A percentile compares a stretch with the other conserved stretches of the same genome.
Conservation (phyloP, 768 basidiomycete genomes). For the Pleurotus platypus region DNA sequence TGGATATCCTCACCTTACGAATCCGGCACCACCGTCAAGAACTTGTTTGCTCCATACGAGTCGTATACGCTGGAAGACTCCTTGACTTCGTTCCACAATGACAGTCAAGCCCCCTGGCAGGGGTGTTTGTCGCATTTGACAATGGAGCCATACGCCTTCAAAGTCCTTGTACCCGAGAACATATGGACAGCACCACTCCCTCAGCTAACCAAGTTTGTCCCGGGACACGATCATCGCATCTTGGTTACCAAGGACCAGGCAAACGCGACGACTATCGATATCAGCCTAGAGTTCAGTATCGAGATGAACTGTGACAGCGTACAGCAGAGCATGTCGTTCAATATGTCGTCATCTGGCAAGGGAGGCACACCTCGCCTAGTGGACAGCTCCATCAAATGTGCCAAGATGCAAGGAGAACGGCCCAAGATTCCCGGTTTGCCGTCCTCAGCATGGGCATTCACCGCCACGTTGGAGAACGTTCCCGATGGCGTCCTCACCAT, state of each 20-base stretch:
- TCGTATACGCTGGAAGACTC: conserved; percentile 68
- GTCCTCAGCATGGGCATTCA: conserved; percentile 68
- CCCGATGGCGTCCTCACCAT: conserved; percentile 84
- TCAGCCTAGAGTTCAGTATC: conserved; percentile 76
- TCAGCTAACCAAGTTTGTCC: conserved; percentile 72
- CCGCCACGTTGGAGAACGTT: conserved; percentile 67
- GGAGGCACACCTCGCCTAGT: conserved; percentile 51
- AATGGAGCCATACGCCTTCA: conserved; percentile 76
- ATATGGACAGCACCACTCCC: conserved; percentile 75
- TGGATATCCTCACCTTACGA: conserved; percentile 84
- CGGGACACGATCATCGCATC: conserved; percentile 85
- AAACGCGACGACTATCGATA: conserved; percentile 56
- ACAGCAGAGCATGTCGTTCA: conserved; percentile 58
- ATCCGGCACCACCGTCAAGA: conserved; percentile 58
- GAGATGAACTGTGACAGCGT: conserved; percentile 73
- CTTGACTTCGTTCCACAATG: conserved; percentile 54
- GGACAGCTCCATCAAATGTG: conserved; percentile 42
- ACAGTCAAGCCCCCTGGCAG: conserved; percentile 57
- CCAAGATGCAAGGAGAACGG: conserved; percentile 43
- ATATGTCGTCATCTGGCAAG: conserved; percentile 65
- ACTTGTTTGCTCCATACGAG: conserved; percentile 84
- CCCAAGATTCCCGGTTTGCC: conserved; percentile 50
- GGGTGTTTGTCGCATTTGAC: conserved; percentile 71
- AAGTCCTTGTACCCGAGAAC: conserved; percentile 64
- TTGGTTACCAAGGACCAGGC: conserved; percentile 39